These are phyloP conservation scores for Tieghemiomyces parasiticus DNA, from an alignment of 192 early-diverging fungal genomes.

Conservation along the genomic window DNA sequence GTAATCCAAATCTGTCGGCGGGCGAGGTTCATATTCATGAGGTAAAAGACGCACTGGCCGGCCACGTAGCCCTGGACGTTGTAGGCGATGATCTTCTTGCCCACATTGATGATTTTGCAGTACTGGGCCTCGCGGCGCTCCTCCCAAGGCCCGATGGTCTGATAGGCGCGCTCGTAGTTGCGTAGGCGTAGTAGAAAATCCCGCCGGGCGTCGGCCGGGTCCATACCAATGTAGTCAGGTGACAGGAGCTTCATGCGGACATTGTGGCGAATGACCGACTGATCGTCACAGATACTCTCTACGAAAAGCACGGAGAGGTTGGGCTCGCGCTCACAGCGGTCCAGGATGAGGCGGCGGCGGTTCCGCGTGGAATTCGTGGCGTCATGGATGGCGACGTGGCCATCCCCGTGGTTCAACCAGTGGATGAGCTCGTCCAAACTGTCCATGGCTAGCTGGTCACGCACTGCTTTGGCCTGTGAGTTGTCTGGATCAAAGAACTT, in stretches of 20 bases:
- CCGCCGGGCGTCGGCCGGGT: slow-evolving; percentile 57
- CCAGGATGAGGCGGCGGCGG: slow-evolving; percentile 50
- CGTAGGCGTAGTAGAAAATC: slow-evolving; percentile 76
- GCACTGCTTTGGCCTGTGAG: slow-evolving; percentile 45
- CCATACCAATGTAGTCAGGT: slow-evolving; percentile 87
- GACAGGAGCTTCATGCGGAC: slow-evolving; percentile 79
- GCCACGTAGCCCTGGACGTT: slow-evolving; percentile 87
- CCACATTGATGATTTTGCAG: slow-evolving; percentile 94
- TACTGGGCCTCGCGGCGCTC: slow-evolving; percentile 70
- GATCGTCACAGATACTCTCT: slow-evolving; percentile 69
- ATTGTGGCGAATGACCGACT: slow-evolving; percentile 59
- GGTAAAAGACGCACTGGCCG: slow-evolving; percentile 90
- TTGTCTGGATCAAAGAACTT: slow-evolving; percentile 94
- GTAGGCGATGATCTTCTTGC: slow-evolving; percentile 88
- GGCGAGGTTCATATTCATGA: slow-evolving; percentile 94
- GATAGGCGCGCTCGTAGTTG: slow-evolving; percentile 91
- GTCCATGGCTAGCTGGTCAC: slow-evolving; percentile 82
- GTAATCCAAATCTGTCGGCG: slow-evolving; percentile 80
- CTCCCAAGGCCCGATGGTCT: slow-evolving; percentile 67
- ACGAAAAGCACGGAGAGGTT: slow-evolving; percentile 56
- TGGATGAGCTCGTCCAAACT: slow-evolving; percentile 79
- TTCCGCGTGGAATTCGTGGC: slow-evolving; percentile 89
- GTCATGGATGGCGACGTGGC: slow-evolving; percentile 84
- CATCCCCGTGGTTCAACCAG: slow-evolving; percentile 72
- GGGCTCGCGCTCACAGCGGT: slow-evolving; percentile 38